Evolutionary conservation across 2,329 filamentous ascomycete genomes (phyloP).

Genomic region (Phialophora macrospora): DNA sequence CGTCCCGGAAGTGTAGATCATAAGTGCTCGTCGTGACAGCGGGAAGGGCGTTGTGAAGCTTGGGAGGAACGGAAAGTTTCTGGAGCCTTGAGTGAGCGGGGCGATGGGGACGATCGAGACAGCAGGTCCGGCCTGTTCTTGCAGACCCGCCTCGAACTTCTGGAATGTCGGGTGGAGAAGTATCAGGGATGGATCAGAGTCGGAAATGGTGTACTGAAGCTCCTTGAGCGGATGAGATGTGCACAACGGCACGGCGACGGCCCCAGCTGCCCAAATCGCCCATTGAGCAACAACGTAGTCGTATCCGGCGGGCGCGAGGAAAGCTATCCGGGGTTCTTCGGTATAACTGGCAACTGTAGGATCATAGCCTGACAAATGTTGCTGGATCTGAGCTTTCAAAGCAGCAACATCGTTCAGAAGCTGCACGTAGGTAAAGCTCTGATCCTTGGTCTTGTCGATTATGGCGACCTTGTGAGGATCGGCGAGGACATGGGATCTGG

Average conservation of each 20-base stretch:
- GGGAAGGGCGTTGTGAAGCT: slow-evolving; percentile 49
- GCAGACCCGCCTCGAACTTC: slow-evolving; percentile 43
- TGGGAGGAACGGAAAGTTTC: slow-evolving; percentile 41
- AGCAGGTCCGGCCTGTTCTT: slow-evolving; percentile 39
- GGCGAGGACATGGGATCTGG: slow-evolving; percentile 44
- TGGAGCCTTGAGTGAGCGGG: slow-evolving; percentile 39
- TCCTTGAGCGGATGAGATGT: slow-evolving; percentile 51
- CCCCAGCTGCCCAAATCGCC: slow-evolving; percentile 52
- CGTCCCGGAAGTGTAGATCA: slow-evolving; percentile 41
- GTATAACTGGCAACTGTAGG: slow-evolving; percentile 28
- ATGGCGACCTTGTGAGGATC: slow-evolving; percentile 47
- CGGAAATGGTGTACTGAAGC: slow-evolving; percentile 49
- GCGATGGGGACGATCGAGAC: slow-evolving; percentile 44
- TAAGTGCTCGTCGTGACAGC: slow-evolving; percentile 43
- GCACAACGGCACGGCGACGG: slow-evolving; percentile 51
- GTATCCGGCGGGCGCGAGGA: slow-evolving; percentile 94
- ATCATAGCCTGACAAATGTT: slow-evolving; percentile 37
- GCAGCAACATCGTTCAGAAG: slow-evolving; percentile 48
- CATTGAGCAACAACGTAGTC: slow-evolving; percentile 84
- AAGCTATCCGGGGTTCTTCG: slow-evolving; percentile 65
- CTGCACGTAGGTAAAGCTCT: slow-evolving; percentile 50
- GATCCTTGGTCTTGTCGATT: slow-evolving; percentile 46
- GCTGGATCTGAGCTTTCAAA: slow-evolving; percentile 46
- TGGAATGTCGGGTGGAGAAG: slow-evolving; percentile 49
- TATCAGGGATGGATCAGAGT: slow-evolving; percentile 51